phyloP scores from a whole-genome alignment of 805 yeast species.

The Candida golubevii region DNA sequence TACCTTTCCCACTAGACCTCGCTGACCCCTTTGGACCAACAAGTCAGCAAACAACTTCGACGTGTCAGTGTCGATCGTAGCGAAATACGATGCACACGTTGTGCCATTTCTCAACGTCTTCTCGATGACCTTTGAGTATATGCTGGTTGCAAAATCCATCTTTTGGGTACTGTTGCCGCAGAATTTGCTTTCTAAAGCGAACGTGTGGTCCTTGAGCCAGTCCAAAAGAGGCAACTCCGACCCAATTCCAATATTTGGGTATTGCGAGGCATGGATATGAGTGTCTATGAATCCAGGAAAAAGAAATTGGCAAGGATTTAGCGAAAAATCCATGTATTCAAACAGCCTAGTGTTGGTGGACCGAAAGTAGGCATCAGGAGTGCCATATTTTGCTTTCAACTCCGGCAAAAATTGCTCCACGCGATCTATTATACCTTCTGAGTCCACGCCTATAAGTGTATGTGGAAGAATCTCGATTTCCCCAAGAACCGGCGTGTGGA shows the following conservation, averaged over 20 bases:
- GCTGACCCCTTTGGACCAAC: constrained; percentile 64
- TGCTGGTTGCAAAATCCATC: constrained; percentile 47
- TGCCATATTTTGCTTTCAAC: constrained; percentile 6
- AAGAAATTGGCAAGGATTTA: constrained; percentile 49
- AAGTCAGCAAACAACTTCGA: constrained; percentile 73
- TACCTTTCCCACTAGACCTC: constrained; percentile 89
- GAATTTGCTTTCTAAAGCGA: constrained; percentile 78
- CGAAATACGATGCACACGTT: constrained; percentile 87
- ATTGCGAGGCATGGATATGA: constrained; percentile 44
- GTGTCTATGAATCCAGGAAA: constrained; percentile 50
- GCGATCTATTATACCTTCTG: constrained; percentile 49
- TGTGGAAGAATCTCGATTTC: constrained; percentile 50
- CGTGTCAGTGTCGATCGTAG: constrained; percentile 74
- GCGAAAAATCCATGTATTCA: constrained; percentile 25
- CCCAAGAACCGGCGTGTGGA: constrained; percentile 65
- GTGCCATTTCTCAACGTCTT: constrained; percentile 79
- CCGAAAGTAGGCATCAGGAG: constrained; percentile 20
- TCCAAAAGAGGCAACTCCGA: constrained; percentile 81
- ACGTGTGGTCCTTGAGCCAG: constrained; percentile 86
- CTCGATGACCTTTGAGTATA: constrained; percentile 64
- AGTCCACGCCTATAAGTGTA: constrained; percentile 62
- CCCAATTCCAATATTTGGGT: constrained; percentile 54
- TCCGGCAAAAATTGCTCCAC: constrained; percentile 18
- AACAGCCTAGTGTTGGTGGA: background rate
- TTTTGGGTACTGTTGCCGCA: constrained; percentile 29